phyloP scores from a whole-genome alignment of 305 asterid species.

The Euphrasia arctica region DNA sequence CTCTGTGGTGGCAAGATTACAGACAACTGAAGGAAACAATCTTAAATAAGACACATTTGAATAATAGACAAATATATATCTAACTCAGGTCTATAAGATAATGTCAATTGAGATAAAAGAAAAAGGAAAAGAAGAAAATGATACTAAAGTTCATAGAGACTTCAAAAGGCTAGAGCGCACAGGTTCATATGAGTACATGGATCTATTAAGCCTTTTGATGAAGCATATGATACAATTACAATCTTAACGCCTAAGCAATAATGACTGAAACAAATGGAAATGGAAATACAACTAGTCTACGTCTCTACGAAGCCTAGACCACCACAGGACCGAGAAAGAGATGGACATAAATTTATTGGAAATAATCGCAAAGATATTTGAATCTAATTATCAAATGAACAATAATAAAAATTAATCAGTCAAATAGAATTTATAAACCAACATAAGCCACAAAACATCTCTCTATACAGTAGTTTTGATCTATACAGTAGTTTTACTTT shows the following conservation, averaged over 20 bases:
- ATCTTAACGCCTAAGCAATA: background rate
- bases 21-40: conserved; percentile 6
- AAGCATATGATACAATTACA: background rate
- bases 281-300: conserved; percentile 18
- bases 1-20: background rate
- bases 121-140: conserved; percentile 12
- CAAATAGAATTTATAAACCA: conserved; percentile 1
- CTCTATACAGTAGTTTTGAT: conserved; percentile 13
- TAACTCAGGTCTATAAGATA: background rate
- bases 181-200: conserved; percentile 15
- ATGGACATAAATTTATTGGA: background rate
- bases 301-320: background rate
- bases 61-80: conserved; percentile 9
- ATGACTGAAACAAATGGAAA: conserved; percentile 16
- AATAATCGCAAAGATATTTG: background rate
- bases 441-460: conserved; percentile 18
- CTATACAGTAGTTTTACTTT: too few species aligned
- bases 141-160: conserved; percentile 12
- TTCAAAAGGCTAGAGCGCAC: conserved; percentile 7
- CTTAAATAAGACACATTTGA: conserved; percentile 16
- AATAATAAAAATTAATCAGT: conserved; percentile 5
- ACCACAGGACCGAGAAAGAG: conserved; percentile 16
- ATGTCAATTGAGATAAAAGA: conserved; percentile 12
- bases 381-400: conserved; percentile 18
- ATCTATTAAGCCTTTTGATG: conserved; percentile 5